Conservation (phyloP, 306 rosid genomes). For the Cucumis hystrix region DNA sequence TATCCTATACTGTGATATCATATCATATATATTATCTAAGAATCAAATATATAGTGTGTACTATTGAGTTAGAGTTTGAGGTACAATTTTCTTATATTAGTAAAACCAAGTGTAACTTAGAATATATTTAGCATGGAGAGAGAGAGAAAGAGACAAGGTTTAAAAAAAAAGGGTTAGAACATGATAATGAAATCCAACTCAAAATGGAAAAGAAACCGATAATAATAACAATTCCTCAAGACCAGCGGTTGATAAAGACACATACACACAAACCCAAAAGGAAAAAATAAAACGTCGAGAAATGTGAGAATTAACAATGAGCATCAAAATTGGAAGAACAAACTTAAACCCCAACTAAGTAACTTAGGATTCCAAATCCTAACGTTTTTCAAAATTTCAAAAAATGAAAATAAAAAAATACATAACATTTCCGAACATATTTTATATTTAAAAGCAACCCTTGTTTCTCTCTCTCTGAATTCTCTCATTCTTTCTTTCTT, state of each 20-base stretch:
- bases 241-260: background rate
- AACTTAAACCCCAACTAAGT: background rate
- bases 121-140: background rate
- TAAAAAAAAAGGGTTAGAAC: background rate
- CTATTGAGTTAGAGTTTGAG: too few species aligned
- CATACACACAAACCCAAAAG: background rate
- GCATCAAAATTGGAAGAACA: slow-evolving; percentile 1
- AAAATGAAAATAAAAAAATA: background rate
- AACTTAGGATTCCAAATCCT: slow-evolving; percentile 2
- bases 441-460: too few species aligned
- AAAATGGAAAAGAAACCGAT: background rate
- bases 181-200: background rate
- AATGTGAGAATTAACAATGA: background rate
- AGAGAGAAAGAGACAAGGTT: background rate
- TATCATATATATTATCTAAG: too few species aligned
- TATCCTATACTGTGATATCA: too few species aligned
- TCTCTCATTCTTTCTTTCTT: too few species aligned
- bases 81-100: too few species aligned
- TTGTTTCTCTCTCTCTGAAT: too few species aligned
- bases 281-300: background rate
- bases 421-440: background rate
- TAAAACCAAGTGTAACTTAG: background rate
- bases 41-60: too few species aligned
- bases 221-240: background rate
- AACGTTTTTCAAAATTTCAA: background rate